These are phyloP conservation scores for Hericium alpestre DNA, from an alignment of 768 basidiomycete species.

Conservation along the genomic window DNA sequence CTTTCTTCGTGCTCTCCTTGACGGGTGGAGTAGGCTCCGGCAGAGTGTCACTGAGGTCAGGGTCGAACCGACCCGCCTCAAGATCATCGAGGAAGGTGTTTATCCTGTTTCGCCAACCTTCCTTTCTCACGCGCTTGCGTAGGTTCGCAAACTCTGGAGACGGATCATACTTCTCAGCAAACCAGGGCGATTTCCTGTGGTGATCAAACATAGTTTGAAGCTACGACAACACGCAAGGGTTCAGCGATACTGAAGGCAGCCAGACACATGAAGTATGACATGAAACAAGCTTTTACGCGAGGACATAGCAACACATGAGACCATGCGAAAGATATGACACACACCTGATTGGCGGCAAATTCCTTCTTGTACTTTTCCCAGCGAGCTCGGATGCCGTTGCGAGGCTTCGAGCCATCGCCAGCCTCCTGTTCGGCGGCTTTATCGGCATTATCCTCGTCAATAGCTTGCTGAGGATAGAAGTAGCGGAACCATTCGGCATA, in stretches of 20 bases:
- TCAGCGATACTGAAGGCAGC: conserved; percentile 4
- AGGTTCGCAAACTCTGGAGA: conserved; percentile 56
- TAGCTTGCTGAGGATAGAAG: conserved; percentile 62
- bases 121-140: conserved; percentile 69
- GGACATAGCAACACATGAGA: background rate
- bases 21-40: conserved; percentile 34
- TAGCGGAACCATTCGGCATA: conserved; percentile 85
- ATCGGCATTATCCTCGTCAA: conserved; percentile 75
- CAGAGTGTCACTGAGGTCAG: conserved; percentile 55
- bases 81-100: conserved; percentile 69
- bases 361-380: conserved; percentile 96
- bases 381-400: conserved; percentile 69
- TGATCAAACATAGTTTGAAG: conserved; percentile 93
- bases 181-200: conserved; percentile 94
- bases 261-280: background rate
- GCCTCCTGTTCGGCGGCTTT: conserved; percentile 79
- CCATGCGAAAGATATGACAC: background rate
- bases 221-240: conserved; percentile 37
- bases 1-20: conserved; percentile 43
- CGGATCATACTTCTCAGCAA: conserved; percentile 90
- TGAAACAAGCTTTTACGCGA: conserved; percentile 4
- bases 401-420: conserved; percentile 71
- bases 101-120: conserved; percentile 73
- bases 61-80: conserved; percentile 79
- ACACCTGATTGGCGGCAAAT: conserved; percentile 82